A percentile compares a stretch with the other conserved stretches of the same genome.
Conservation (phyloP, 2,329 filamentous ascomycete genomes). For the Helminthosporium solani region DNA sequence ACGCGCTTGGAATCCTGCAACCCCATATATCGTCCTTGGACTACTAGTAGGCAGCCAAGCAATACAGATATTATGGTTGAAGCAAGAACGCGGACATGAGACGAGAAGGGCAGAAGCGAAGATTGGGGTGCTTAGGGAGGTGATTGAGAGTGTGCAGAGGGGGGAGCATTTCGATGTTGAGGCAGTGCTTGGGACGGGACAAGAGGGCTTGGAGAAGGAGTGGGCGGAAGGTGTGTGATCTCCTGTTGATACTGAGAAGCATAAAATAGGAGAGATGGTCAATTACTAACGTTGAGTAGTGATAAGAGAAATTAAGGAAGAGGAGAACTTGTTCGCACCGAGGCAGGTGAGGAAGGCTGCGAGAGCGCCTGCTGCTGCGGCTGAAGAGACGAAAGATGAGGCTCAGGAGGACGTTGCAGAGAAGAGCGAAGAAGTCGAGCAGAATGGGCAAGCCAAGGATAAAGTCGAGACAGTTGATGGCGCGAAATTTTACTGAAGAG, state of each 20-base stretch:
- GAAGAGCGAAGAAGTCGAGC: conserved; percentile 23
- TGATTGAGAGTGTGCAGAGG: conserved; percentile 54
- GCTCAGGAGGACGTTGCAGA: conserved; percentile 22
- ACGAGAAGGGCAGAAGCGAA: conserved; percentile 75
- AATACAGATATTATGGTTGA: conserved; percentile 84
- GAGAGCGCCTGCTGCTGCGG: conserved; percentile 20
- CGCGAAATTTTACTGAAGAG: conserved; percentile 33
- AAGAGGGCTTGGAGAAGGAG: conserved; percentile 71
- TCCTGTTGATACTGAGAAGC: neutral
- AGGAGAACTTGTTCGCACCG: conserved; percentile 56
- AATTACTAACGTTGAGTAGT: conserved; percentile 48
- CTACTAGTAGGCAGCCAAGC: conserved; percentile 91
- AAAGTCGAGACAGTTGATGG: conserved; percentile 34
- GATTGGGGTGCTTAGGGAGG: conserved; percentile 72
- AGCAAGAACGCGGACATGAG: conserved; percentile 71
- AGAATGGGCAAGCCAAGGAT: conserved; percentile 25
- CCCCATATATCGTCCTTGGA: conserved; percentile 66
- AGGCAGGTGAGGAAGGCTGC: conserved; percentile 38
- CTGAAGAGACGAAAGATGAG: conserved; percentile 1
- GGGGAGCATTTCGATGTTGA: conserved; percentile 67
- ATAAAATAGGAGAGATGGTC: conserved; percentile 1
- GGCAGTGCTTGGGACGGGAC: conserved; percentile 74
- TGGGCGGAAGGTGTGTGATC: conserved; percentile 76
- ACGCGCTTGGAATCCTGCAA: conserved; percentile 56
- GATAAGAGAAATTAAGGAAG: conserved; percentile 65